These are phyloP conservation scores for Porpolomopsis calyptriformis DNA, from an alignment of 768 basidiomycete genomes.

Conservation along the genomic window DNA sequence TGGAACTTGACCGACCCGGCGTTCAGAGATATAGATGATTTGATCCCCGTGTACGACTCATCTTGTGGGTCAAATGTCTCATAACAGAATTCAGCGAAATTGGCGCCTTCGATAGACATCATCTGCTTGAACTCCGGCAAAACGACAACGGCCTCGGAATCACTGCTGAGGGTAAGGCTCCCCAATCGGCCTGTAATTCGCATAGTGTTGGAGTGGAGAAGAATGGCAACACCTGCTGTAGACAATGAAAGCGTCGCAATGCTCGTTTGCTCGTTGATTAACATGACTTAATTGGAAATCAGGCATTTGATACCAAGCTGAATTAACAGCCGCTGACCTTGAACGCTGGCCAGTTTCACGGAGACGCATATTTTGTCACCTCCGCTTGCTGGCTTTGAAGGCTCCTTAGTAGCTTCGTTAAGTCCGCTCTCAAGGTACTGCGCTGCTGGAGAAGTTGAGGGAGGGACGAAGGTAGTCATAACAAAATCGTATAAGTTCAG, in stretches of 20 bases:
- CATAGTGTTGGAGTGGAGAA: conserved; percentile 64
- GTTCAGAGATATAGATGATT: conserved; percentile 69
- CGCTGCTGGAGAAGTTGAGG: conserved; percentile 10
- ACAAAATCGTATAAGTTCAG: conserved; percentile 90
- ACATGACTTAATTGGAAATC: conserved; percentile 40
- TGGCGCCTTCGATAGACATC: conserved; percentile 86
- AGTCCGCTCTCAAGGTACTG: conserved; percentile 7
- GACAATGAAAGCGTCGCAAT: conserved; percentile 85
- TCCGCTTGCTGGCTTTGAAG: conserved; percentile 6
- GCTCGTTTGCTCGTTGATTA: conserved; percentile 58
- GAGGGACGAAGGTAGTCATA: conserved; percentile 88
- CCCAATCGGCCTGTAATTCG: conserved; percentile 74
- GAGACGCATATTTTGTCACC: conserved; percentile 66
- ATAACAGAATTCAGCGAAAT: conserved; percentile 90
- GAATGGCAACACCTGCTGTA: conserved; percentile 76
- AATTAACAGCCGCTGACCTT: conserved; percentile 38
- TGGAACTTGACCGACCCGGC: conserved; percentile 87
- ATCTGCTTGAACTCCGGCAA: conserved; percentile 71
- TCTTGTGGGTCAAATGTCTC: conserved; percentile 77
- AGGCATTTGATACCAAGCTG: background rate
- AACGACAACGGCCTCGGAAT: conserved; percentile 41
- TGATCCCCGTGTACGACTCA: conserved; percentile 63
- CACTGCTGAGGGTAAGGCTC: conserved; percentile 71
- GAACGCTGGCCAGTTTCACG: conserved; percentile 75
- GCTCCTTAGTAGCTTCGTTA: background rate